Evolutionary conservation across 768 basidiomycete species (phyloP), one percentile per base, ranked within the genome.

Genomic region (Symmetrospora coprosmae): DNA sequence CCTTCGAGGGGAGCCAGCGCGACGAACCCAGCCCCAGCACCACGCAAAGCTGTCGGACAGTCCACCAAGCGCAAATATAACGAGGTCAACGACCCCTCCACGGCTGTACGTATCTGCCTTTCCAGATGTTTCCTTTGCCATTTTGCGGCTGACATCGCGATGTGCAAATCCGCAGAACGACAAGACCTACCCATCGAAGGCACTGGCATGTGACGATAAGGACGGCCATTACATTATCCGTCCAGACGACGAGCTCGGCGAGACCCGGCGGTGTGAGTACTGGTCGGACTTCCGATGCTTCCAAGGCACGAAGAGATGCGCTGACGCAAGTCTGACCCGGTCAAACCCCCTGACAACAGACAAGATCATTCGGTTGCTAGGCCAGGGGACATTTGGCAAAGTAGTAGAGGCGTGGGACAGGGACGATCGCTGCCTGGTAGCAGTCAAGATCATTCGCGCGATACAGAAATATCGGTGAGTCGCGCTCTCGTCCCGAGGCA

Each of bases 331-430:
- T 50, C 53, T 50, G 39, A 52, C 45, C n/a, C n/a, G n/a, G n/a
- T n/a, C n/a, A n/a, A n/a, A n/a, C 50, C 52, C 40, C 33, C 72
- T 69, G 37, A 67, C 50, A 61, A 14, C 39, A 96, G 92, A 96
- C 80, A 86, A 85, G 47, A 96, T 91, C 39, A 82, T 91, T 62
- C 80, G 82, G 60, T 77, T 91, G 23, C 78, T 99, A 4, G 94
- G 94, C 17, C 92, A 97, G 75, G 94, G 94, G 13, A 97, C 94
- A 14, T 99, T 97, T 70, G 94, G 94, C 66, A 99, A 97, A 73
- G 94, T 99, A 30, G 90, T 99, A 47, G 87, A 96, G 72, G 89
- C 89, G 6, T 72, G 85, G 67, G 87, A 94, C 75, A 80, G 80
- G 39, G 78, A 82, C 65, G 84, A 80, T 27, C 80, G 84, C 62